Evolutionary conservation across 805 yeast species (phyloP).

Genomic region (Saccharomyces jurei): DNA sequence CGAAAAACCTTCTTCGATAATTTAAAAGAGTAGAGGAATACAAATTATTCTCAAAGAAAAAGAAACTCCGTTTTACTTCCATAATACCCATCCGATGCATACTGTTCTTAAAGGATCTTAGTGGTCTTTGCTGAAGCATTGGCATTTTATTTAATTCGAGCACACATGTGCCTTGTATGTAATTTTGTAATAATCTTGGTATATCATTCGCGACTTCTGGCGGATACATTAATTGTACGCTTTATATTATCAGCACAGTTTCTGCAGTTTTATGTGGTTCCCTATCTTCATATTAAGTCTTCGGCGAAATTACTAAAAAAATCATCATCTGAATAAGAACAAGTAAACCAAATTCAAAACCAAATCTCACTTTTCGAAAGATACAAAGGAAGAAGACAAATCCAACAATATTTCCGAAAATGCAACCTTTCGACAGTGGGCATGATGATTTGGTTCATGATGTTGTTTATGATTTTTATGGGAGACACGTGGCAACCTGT

Average conservation of each 20-base stretch:
- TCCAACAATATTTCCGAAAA: constrained; percentile 9
- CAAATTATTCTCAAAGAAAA: background rate
- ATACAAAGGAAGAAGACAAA: background rate
- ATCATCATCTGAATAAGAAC: background rate
- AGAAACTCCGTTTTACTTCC: background rate
- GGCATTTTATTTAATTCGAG: background rate
- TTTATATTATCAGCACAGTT: background rate
- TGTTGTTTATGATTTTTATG: constrained; percentile 86
- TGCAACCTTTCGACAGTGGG: constrained; percentile 76
- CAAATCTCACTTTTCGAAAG: background rate
- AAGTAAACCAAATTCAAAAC: background rate
- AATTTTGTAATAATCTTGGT: background rate
- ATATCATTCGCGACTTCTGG: background rate
- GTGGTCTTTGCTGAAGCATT: background rate
- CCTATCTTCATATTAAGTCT: background rate
- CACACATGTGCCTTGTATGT: background rate
- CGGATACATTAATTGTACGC: background rate
- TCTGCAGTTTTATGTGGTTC: background rate
- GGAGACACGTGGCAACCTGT: constrained; percentile 86
- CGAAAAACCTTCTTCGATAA: constrained; percentile 27
- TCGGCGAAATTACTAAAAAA: background rate
- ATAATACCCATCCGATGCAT: background rate
- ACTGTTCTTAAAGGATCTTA: background rate
- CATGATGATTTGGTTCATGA: constrained; percentile 92
- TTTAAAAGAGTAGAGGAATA: background rate